These are phyloP conservation scores for Filobasidium wieringae DNA, from an alignment of 768 basidiomycete genomes.

Conservation along the genomic window DNA sequence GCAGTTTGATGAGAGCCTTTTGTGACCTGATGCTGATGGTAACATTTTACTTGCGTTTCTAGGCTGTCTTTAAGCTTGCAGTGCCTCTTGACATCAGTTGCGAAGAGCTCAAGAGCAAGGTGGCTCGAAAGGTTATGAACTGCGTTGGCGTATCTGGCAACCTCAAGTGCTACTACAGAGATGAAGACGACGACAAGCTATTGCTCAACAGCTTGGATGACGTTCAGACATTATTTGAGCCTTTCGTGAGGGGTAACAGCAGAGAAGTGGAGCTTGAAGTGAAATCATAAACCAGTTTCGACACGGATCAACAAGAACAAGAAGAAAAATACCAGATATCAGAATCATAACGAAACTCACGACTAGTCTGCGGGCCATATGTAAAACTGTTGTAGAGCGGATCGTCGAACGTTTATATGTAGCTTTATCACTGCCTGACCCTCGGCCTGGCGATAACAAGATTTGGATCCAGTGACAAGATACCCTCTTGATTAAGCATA, in stretches of 20 bases:
- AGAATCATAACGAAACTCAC: too few species aligned
- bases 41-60: neutral
- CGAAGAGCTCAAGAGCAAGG: slow-evolving; percentile 71
- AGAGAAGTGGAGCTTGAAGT: slow-evolving; percentile 16
- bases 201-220: slow-evolving; percentile 13
- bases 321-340: too few species aligned
- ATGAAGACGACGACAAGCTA: slow-evolving; percentile 14
- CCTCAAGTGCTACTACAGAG: slow-evolving; percentile 17
- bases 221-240: slow-evolving; percentile 12
- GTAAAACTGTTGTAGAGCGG: too few species aligned
- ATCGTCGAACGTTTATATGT: too few species aligned
- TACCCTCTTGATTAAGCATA: too few species aligned
- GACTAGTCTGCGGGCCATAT: too few species aligned
- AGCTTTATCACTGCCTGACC: too few species aligned
- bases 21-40: neutral
- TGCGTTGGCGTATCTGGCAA: slow-evolving; percentile 51
- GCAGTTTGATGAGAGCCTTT: neutral
- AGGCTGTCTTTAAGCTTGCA: slow-evolving; percentile 90
- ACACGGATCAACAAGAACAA: too few species aligned
- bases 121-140: slow-evolving; percentile 81
- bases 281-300: slow-evolving; percentile 9
- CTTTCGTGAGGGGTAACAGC: slow-evolving; percentile 7
- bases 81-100: slow-evolving; percentile 69
- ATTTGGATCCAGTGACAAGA: too few species aligned
- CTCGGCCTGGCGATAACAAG: too few species aligned